phyloP scores from a whole-genome alignment of 208 protist species.

The Leptomonas seymouri region DNA sequence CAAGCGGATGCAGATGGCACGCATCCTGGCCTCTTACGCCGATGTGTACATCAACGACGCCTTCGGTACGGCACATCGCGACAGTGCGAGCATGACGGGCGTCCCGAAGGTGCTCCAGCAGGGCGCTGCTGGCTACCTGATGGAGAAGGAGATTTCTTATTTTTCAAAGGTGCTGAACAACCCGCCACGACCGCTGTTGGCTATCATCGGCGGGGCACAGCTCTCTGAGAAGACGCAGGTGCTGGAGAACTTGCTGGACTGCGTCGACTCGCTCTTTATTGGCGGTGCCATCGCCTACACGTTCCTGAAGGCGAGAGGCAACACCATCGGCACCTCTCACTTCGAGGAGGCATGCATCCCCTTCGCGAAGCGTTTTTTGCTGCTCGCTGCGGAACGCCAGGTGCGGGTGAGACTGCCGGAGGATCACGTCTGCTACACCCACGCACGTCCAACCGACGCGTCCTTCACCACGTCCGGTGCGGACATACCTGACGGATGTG shows the following conservation, averaged over 20 bases:
- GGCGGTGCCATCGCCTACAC: slow-evolving; percentile 99
- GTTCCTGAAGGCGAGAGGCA: slow-evolving; percentile 92
- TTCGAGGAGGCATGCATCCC: slow-evolving; percentile 90
- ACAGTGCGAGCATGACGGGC: slow-evolving; percentile 93
- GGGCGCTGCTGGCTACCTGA: slow-evolving; percentile 97
- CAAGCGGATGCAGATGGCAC: slow-evolving; percentile 81
- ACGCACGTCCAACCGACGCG: slow-evolving; percentile 70
- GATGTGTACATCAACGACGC: slow-evolving; percentile 99
- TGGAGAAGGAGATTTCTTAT: slow-evolving; percentile 99
- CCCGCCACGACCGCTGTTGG: slow-evolving; percentile 91
- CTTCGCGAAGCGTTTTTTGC: slow-evolving; percentile 86
- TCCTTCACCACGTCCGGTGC: slow-evolving; percentile 61
- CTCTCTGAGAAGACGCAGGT: slow-evolving; percentile 99
- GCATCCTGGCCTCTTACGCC: slow-evolving; percentile 91
- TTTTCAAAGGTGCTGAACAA: slow-evolving; percentile 95
- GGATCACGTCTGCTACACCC: slow-evolving; percentile 96
- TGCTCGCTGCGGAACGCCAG: slow-evolving; percentile 94
- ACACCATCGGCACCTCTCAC: slow-evolving; percentile 94
- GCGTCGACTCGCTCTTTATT: slow-evolving; percentile 98
- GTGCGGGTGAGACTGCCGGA: slow-evolving; percentile 97
- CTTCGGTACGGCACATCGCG: slow-evolving; percentile 99
- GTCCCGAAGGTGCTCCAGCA: slow-evolving; percentile 77
- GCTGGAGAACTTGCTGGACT: slow-evolving; percentile 98
- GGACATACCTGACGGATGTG: slow-evolving; percentile 81
- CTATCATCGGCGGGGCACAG: slow-evolving; percentile 98